Base-by-base conservation (phyloP, 2,329 filamentous ascomycete genomes). In the Graphilbum sp. region DNA sequence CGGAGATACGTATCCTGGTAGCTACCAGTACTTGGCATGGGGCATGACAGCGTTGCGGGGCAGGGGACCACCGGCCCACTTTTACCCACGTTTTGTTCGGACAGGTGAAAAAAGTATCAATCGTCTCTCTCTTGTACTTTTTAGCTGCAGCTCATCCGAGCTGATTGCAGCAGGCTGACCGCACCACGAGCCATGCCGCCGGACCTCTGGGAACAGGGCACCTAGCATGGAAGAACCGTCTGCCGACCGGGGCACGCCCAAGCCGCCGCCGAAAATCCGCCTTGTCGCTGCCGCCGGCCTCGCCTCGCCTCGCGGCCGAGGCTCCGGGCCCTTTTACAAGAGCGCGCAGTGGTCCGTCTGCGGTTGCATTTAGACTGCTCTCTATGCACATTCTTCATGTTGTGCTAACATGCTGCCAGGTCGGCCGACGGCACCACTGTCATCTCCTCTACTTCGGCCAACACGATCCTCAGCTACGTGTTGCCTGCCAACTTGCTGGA, bases 401-500 rank as follows among this genome's bases (percentile, higher is more conserved):
- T 15, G 9, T 37, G 10, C 36, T 16, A 30, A 40, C 43, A 18
- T 6, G 3, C 12, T 15, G n/a, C 13, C 57, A 65, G 67, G 69
- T 69, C 69, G 3, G 62, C 67, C 9, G 71, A 75, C 42, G 70
- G 71, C 20, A 74, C 74, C 5, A 64, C 67, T 2, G 56, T 79
- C 34, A 53, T 79, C 42, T 63, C 67, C 0, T 63, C 61, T 6
- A 66, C 66, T 16, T 74, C 69, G 3, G 59, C 67, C 40, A 66
- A 74, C 47, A 54, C 57, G 27, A 56, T 79, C 37, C 63, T 65
- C 20, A 64, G 65, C 38, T 75, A 71, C 47, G 64, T 76, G 38
- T 54, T 77, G 17, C 73, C 74, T 2, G 53, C 62, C 32, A 61
- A 71, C 43, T 65, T 79, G 17, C 64, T 78, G 32, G 59, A 66